Evolutionary conservation across 495 filamentous ascomycete species (phyloP).

Genomic region (Aspergillus biplanus): DNA sequence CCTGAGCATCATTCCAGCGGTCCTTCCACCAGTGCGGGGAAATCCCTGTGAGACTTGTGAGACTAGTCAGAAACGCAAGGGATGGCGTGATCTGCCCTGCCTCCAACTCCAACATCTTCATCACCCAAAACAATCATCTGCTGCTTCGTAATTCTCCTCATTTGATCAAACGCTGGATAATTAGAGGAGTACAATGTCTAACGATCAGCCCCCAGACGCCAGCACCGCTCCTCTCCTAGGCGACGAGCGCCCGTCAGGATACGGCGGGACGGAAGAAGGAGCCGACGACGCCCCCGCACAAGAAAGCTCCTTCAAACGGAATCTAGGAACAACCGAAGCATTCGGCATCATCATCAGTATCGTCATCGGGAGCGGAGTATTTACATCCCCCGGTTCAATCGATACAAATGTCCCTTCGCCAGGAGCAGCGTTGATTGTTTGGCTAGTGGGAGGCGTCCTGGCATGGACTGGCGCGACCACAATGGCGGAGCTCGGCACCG

Average conservation of each 20-base stretch:
- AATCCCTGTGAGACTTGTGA: too few species aligned
- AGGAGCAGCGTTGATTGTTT: conserved; percentile 24
- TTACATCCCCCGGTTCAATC: conserved; percentile 27
- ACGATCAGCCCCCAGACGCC: neutral
- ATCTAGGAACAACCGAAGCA: conserved; percentile 26
- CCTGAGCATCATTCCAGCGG: too few species aligned
- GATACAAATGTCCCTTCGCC: conserved; percentile 29
- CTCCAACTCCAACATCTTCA: neutral
- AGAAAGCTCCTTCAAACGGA: conserved; percentile 22
- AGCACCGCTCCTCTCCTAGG: conserved; percentile 8
- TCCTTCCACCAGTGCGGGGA: too few species aligned
- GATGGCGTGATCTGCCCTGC: neutral
- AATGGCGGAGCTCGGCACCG: conserved; percentile 28
- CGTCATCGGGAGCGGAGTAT: conserved; percentile 29
- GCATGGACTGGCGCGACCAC: conserved; percentile 28
- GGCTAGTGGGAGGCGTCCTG: conserved; percentile 26
- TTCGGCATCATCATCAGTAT: conserved; percentile 31
- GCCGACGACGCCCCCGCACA: neutral
- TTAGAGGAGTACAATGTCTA: neutral
- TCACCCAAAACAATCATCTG: neutral
- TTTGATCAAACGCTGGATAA: too few species aligned
- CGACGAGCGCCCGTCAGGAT: neutral
- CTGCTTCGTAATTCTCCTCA: neutral
- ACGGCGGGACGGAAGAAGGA: conserved; percentile 4
- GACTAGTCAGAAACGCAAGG: neutral